Base-by-base conservation (phyloP, 2,329 filamentous ascomycete genomes). In the Myriosclerotinia duriaeana region DNA sequence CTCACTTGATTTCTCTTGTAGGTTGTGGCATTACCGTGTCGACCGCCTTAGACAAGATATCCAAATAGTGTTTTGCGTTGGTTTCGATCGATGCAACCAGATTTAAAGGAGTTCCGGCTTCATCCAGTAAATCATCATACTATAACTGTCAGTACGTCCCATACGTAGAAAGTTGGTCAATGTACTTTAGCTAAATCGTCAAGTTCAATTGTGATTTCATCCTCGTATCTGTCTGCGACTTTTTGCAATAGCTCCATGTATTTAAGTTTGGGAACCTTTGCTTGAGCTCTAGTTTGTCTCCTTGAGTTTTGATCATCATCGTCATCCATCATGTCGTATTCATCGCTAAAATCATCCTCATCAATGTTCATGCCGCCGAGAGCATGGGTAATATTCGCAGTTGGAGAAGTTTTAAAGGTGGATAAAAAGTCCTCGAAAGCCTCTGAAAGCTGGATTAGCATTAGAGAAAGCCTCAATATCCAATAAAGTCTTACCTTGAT, bases 41-140 rank as follows among this genome's bases (percentile, higher is more conserved):
- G 54, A 97, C 88, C 9, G 95, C 95, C 71, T 90, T 85, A 3
- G 94, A 94, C 67, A 98, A 80, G 67, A 98, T 86, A 75, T 99
- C 95, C 71, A 98, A 89, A 76, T 99, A 99, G 78, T 97, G 95
- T 75, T 95, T 91, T 20, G 95, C 92, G 79, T 99, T 99, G 72
- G 84, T 85, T 80, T 95, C 91, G 73, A 99, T 90, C 1, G 91
- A 96, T 56, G 90, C 85, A 26, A 96, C 89, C 59, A 98, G 82
- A 72, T 89, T 87, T 70, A 91, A 78, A 7, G 72, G 71, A 9
- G 72, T 70, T 50, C 71, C 73, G 59, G 88, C 87, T 58, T 89
- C 87, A 64, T 87, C 87, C 30, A 88, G 79, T 38, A 87, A 83
- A 71, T 87, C 84, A 78, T 97, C 93, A 79, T 89, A 98, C 88